These are phyloP conservation scores for Cenchrus purpureus DNA, from an alignment of 176 grass and related monocot genomes.

Conservation along the genomic window DNA sequence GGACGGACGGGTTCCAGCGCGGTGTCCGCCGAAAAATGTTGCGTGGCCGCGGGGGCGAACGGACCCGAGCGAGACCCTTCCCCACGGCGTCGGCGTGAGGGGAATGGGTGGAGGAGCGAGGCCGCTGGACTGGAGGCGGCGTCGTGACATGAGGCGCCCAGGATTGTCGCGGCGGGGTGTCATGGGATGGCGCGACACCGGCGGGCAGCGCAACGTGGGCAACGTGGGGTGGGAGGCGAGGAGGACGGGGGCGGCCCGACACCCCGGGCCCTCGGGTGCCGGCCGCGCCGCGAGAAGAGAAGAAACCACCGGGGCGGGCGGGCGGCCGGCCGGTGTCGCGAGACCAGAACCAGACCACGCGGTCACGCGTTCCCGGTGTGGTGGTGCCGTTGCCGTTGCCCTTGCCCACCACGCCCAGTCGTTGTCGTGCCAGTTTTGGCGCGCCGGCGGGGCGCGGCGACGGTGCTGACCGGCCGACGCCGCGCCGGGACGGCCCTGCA, in stretches of 20 bases:
- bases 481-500: constrained; percentile 17
- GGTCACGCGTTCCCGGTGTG: background rate
- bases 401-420: background rate
- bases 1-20: too few relatives aligned
- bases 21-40: background rate
- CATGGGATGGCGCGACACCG: constrained; percentile 35
- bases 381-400: background rate
- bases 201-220: constrained; percentile 36
- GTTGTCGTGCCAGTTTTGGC: constrained; percentile 33
- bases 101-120: background rate
- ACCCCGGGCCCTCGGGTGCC: constrained; percentile 22
- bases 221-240: constrained; percentile 18
- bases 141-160: background rate
- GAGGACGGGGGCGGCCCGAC: background rate
- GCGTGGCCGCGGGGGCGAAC: background rate
- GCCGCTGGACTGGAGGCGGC: background rate
- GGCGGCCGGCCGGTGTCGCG: background rate
- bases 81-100: constrained; percentile 34
- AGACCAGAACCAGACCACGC: background rate
- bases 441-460: background rate
- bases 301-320: background rate
- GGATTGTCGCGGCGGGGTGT: constrained; percentile 34
- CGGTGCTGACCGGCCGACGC: constrained; percentile 1
- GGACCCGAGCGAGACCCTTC: too few relatives aligned
- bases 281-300: background rate